Conservation (phyloP, 2,329 filamentous ascomycete genomes). For the Neonectria faginata region DNA sequence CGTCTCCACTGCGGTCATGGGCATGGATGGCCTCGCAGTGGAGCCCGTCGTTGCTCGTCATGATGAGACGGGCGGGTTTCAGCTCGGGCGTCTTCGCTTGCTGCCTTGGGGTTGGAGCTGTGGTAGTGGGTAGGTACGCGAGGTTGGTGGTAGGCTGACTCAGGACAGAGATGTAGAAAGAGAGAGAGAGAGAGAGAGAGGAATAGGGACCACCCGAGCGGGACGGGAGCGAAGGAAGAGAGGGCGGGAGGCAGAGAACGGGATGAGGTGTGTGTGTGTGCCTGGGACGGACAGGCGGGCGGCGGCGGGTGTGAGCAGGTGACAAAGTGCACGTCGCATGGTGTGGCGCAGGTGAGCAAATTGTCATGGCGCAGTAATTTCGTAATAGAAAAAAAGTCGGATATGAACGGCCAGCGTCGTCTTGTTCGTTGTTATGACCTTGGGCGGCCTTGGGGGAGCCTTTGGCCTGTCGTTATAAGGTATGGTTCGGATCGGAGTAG, state of each 20-base stretch:
- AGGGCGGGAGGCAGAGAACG: neutral
- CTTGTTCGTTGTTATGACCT: slow-evolving; percentile 2
- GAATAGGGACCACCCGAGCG: neutral
- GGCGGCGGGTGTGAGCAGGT: neutral
- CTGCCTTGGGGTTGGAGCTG: neutral
- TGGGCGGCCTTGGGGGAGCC: neutral
- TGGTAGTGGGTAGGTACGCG: too few relatives aligned
- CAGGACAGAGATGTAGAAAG: too few relatives aligned
- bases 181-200: neutral
- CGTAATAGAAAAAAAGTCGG: slow-evolving; percentile 18
- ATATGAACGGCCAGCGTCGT: slow-evolving; percentile 17
- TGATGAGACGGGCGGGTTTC: slow-evolving; percentile 31
- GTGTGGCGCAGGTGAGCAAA: slow-evolving; percentile 6
- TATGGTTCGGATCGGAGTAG: slow-evolving; percentile 22
- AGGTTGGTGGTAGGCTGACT: too few relatives aligned
- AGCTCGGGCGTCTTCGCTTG: slow-evolving; percentile 30
- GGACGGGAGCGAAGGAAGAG: neutral
- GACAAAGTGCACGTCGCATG: neutral
- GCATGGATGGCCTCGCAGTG: neutral
- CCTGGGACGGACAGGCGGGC: neutral
- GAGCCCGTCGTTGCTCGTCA: slow-evolving; percentile 12
- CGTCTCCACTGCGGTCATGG: neutral
- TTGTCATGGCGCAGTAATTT: slow-evolving; percentile 24
- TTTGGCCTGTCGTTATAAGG: slow-evolving; percentile 15
- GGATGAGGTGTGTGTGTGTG: neutral